phyloP scores from a whole-genome alignment of 106 monocot species.

The Allium sativum region DNA sequence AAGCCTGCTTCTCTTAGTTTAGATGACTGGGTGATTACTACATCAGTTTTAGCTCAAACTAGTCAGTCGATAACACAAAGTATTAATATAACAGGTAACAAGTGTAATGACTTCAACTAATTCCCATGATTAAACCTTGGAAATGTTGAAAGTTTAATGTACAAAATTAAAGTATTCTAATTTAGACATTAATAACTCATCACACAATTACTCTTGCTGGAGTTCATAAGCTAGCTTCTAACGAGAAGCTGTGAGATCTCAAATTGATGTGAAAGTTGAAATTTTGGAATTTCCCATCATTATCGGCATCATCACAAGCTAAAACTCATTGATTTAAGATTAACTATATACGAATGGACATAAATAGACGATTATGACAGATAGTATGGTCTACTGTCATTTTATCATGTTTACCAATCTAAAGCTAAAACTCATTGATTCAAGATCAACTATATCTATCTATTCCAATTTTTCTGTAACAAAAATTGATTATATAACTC shows the following conservation, averaged over 20 bases:
- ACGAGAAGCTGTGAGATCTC: not conserved
- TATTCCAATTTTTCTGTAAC: too few relatives aligned
- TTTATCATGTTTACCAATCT: too few relatives aligned
- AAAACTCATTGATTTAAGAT: too few relatives aligned
- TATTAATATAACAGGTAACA: not conserved
- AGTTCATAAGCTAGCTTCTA: not conserved
- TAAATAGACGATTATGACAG: too few relatives aligned
- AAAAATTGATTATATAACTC: too few relatives aligned
- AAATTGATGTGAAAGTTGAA: not conserved
- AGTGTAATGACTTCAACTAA: not conserved
- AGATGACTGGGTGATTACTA: not conserved
- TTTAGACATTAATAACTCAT: not conserved
- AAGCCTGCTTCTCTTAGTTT: too few relatives aligned
- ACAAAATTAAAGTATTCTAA: not conserved
- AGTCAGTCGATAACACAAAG: not conserved
- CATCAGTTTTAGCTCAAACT: not conserved
- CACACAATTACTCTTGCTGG: not conserved
- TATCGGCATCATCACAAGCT: not conserved
- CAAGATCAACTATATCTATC: too few relatives aligned
- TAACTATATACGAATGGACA: too few relatives aligned
- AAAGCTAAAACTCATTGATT: not conserved
- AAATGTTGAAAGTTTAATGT: not conserved
- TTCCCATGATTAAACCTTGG: not conserved
- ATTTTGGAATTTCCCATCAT: too few relatives aligned
- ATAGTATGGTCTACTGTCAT: too few relatives aligned